A percentile compares a stretch with the other conserved stretches of the same genome.
Conservation (phyloP, 148 eudicot species). For the Fagopyrum esculentum region DNA sequence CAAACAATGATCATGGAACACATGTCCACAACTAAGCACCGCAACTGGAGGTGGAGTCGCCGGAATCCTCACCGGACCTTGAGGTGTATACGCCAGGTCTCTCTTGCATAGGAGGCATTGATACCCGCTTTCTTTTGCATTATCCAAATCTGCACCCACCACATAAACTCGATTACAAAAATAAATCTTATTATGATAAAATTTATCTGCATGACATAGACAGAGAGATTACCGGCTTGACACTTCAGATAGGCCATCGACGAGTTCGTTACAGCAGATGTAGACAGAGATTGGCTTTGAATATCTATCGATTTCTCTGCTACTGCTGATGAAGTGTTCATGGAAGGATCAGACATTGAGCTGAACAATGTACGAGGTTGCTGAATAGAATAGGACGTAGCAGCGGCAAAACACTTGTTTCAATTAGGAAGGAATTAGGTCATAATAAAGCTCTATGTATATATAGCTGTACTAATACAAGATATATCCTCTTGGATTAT, state of each 20-base stretch:
- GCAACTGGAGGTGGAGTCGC: slow-evolving; percentile 39
- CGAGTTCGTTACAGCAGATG: neutral
- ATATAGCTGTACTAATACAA: too few species aligned
- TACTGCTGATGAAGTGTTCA: too few species aligned
- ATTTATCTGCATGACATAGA: neutral
- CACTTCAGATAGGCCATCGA: slow-evolving; percentile 6
- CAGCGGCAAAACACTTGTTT: too few species aligned
- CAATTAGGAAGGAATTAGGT: too few species aligned
- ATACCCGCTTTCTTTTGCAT: slow-evolving; percentile 20
- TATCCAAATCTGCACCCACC: neutral
- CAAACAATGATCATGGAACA: slow-evolving; percentile 63
- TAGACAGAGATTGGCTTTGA: too few species aligned
- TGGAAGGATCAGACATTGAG: too few species aligned
- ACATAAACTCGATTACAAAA: neutral
- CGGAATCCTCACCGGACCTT: slow-evolving; percentile 44
- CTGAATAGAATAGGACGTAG: too few species aligned
- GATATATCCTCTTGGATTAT: too few species aligned
- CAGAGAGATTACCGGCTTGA: neutral
- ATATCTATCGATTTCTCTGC: too few species aligned
- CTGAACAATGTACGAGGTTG: too few species aligned
- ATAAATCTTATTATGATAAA: too few species aligned
- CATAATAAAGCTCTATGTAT: too few species aligned
- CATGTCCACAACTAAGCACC: slow-evolving; percentile 60
- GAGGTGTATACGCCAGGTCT: slow-evolving; percentile 52
- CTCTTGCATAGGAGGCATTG: slow-evolving; percentile 62